Conservation (phyloP, 2,329 filamentous ascomycete species). For the Chaetothyriales sp. region DNA sequence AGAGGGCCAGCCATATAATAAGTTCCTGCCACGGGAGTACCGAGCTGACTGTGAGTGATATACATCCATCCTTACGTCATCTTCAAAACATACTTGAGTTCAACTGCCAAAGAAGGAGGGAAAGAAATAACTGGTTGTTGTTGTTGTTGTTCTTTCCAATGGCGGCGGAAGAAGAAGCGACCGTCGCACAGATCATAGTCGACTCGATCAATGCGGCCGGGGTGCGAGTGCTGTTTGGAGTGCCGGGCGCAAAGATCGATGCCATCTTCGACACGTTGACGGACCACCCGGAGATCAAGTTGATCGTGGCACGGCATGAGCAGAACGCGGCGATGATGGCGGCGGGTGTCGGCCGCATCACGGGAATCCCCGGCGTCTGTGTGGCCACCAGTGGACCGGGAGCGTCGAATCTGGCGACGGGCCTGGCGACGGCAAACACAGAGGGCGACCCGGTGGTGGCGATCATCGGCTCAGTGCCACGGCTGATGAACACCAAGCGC, state of each 20-base stretch:
- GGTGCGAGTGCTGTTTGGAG: conserved; percentile 33
- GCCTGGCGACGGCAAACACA: conserved; percentile 33
- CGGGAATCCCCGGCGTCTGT: conserved; percentile 32
- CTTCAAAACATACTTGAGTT: not conserved
- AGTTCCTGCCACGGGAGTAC: not conserved
- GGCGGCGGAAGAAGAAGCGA: conserved; percentile 3
- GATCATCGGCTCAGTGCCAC: conserved; percentile 34
- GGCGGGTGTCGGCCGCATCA: conserved; percentile 32
- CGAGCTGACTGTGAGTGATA: too few relatives aligned
- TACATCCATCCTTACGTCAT: not conserved
- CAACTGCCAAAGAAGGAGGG: too few relatives aligned
- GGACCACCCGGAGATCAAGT: conserved; percentile 33
- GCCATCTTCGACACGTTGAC: conserved; percentile 33
- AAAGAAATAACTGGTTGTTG: too few relatives aligned
- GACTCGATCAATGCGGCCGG: conserved; percentile 26
- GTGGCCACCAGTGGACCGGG: conserved; percentile 35
- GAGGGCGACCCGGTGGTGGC: conserved; percentile 35
- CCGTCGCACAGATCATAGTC: conserved; percentile 16
- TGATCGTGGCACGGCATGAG: conserved; percentile 35
- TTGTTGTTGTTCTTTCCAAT: too few relatives aligned
- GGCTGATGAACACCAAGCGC: conserved; percentile 30
- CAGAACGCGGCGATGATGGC: conserved; percentile 39
- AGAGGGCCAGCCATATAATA: not conserved
- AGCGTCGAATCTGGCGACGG: conserved; percentile 33
- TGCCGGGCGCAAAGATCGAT: conserved; percentile 36